phyloP scores from a whole-genome alignment of 306 rosid species.

The Vicia sativa region DNA sequence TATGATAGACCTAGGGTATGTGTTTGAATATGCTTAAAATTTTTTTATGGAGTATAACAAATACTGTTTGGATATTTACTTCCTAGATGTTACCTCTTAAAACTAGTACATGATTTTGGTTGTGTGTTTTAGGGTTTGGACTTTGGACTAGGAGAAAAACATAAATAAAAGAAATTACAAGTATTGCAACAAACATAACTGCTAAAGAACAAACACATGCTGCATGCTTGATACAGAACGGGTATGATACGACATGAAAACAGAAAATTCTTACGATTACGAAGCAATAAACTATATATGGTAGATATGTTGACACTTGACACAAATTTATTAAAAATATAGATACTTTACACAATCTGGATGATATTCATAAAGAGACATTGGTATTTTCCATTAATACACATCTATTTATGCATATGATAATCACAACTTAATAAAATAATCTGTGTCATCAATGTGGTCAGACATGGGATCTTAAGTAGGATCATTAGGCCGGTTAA shows the following conservation, averaged over 20 bases:
- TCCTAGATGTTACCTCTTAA: not conserved
- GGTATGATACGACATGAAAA: not conserved
- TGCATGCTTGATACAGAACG: not conserved
- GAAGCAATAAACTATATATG: not conserved
- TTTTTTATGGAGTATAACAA: not conserved
- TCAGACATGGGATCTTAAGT: no score
- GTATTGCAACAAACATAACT: not conserved
- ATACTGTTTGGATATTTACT: not conserved
- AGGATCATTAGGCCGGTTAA: no score
- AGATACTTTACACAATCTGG: no score
- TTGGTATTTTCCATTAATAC: no score
- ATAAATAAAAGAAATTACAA: not conserved
- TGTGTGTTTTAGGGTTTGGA: slow-evolving; percentile 7
- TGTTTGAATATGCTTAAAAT: not conserved
- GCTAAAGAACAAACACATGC: not conserved
- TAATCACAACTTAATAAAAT: no score
- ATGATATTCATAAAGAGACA: no score
- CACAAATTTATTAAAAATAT: not conserved
- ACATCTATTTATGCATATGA: no score
- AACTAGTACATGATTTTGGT: slow-evolving; percentile 7
- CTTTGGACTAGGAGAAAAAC: not conserved
- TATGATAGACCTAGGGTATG: not conserved
- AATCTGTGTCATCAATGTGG: no score
- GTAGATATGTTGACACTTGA: not conserved
- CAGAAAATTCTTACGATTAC: not conserved